These are phyloP conservation scores for Stagonosporopsis chrysanthemi DNA, from an alignment of 2,329 filamentous ascomycete genomes.

Conservation along the genomic window DNA sequence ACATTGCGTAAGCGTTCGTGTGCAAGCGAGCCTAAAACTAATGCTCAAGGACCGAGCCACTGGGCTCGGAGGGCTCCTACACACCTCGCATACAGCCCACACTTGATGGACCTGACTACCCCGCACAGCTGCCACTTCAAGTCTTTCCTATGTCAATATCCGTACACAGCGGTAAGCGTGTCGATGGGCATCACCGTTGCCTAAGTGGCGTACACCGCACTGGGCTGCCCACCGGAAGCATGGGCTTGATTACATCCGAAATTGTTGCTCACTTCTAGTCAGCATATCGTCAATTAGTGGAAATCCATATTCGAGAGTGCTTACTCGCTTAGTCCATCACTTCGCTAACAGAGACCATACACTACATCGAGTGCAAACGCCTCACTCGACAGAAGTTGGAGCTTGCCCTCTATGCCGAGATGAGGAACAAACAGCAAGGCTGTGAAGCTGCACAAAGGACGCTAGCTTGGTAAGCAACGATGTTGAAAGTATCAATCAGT, in stretches of 20 bases:
- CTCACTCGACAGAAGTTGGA: not conserved
- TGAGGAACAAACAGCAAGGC: too few species aligned
- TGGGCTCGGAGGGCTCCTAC: not conserved
- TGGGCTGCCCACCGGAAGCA: not conserved
- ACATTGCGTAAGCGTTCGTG: conserved; percentile 8
- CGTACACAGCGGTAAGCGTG: not conserved
- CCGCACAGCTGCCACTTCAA: not conserved
- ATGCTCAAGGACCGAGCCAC: conserved; percentile 24
- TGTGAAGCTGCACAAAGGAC: not conserved
- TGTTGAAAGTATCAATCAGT: not conserved
- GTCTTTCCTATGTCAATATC: too few species aligned
- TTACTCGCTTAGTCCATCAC: not conserved
- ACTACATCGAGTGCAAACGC: not conserved
- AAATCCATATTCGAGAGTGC: not conserved
- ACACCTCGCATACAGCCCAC: not conserved
- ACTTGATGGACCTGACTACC: not conserved
- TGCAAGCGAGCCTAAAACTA: conserved; percentile 20
- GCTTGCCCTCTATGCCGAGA: not conserved
- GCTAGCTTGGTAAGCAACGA: not conserved
- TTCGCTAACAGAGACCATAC: not conserved
- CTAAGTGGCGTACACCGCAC: not conserved
- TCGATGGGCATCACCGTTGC: not conserved
- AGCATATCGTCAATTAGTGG: not conserved
- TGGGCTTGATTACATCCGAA: not conserved
- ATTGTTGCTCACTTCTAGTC: not conserved